These are phyloP conservation scores for Magnaporthales sp. DNA, from an alignment of 2,329 filamentous ascomycete species.

Conservation along the genomic window DNA sequence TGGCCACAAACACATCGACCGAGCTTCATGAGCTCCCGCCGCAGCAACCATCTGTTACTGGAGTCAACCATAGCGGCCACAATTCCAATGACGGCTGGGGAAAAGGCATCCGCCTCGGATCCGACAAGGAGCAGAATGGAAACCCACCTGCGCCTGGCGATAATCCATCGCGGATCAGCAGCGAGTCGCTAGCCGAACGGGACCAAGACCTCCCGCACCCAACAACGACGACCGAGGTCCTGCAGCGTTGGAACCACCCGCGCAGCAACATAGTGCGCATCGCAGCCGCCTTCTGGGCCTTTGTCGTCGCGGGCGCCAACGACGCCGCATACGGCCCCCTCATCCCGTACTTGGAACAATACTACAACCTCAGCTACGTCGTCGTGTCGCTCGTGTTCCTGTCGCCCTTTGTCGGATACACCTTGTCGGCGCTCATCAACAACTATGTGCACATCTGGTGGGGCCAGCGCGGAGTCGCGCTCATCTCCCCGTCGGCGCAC, in stretches of 20 bases:
- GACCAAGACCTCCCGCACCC: slow-evolving; percentile 7
- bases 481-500: slow-evolving; percentile 55
- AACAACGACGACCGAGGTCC: slow-evolving; percentile 5
- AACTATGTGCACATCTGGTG: slow-evolving; percentile 54
- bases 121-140: background rate
- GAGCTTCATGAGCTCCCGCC: background rate
- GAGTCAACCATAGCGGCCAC: background rate
- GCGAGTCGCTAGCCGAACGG: slow-evolving; percentile 3
- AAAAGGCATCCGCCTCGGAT: slow-evolving; percentile 2
- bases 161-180: background rate
- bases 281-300: slow-evolving; percentile 48
- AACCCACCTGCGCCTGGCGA: background rate
- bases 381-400: slow-evolving; percentile 60
- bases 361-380: slow-evolving; percentile 54
- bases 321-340: slow-evolving; percentile 50
- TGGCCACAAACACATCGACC: background rate
- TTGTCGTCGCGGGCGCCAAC: slow-evolving; percentile 60
- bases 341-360: slow-evolving; percentile 36
- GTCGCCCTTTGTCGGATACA: slow-evolving; percentile 57
- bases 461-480: slow-evolving; percentile 64
- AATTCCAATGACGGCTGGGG: background rate
- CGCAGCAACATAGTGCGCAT: slow-evolving; percentile 49
- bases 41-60: background rate
- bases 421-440: slow-evolving; percentile 53
- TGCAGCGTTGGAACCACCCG: slow-evolving; percentile 57